Conservation (phyloP, 1,284 basidiomycete species). For the Leccinum angustisporum region DNA sequence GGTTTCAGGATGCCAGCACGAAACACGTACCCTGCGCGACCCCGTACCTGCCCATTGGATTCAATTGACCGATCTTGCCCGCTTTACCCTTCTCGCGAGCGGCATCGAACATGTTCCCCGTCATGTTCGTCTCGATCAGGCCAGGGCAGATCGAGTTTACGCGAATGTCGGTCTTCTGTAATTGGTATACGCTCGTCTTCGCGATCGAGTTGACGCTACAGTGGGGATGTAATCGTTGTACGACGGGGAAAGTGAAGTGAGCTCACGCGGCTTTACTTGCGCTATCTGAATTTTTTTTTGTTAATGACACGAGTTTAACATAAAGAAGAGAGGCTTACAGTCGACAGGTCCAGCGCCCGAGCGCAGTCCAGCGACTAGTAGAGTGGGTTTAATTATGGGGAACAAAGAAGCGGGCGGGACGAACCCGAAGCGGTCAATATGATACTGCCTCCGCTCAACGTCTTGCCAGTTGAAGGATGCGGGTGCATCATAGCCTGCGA, state of each 20-base stretch:
- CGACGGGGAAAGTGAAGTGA: slow-evolving; percentile 12
- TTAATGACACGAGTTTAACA: slow-evolving; percentile 11
- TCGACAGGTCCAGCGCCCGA: slow-evolving; percentile 85
- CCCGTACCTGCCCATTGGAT: slow-evolving; percentile 80
- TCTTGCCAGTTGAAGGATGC: slow-evolving; percentile 66
- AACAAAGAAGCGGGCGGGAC: slow-evolving; percentile 22
- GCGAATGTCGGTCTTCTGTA: slow-evolving; percentile 81
- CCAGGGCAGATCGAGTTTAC: slow-evolving; percentile 93
- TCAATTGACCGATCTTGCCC: slow-evolving; percentile 82
- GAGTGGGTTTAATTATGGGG: slow-evolving; percentile 7
- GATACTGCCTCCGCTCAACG: slow-evolving; percentile 75
- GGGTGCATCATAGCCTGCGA: slow-evolving; percentile 77
- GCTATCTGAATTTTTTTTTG: slow-evolving; percentile 62
- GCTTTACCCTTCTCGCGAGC: slow-evolving; percentile 74
- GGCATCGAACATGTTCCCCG: slow-evolving; percentile 67
- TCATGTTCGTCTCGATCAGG: slow-evolving; percentile 91
- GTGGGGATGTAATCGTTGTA: slow-evolving; percentile 9
- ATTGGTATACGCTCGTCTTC: slow-evolving; percentile 76
- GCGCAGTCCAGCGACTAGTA: slow-evolving; percentile 77
- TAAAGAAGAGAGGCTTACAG: slow-evolving; percentile 51
- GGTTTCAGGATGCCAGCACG: background rate
- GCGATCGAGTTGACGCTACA: slow-evolving; percentile 83
- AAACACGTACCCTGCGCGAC: slow-evolving; percentile 63
- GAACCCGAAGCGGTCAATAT: slow-evolving; percentile 86
- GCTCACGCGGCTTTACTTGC: slow-evolving; percentile 87